phyloP scores from a whole-genome alignment of 2,329 filamentous ascomycete species.

The Neospermospora avenae region DNA sequence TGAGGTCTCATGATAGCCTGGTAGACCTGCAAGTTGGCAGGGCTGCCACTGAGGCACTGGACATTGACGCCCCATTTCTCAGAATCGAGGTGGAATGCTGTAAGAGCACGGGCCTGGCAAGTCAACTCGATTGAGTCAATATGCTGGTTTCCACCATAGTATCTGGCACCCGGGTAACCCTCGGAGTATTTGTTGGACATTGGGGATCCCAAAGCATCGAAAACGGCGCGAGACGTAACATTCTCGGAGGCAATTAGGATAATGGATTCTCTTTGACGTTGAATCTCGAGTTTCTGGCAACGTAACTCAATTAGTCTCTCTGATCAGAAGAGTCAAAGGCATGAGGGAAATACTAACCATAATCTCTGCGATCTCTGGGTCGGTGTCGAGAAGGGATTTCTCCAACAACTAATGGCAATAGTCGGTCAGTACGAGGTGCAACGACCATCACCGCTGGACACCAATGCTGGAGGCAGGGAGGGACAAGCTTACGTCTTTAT shows the following conservation, averaged over 20 bases:
- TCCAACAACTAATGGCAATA: constrained; percentile 75
- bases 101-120: constrained; percentile 90
- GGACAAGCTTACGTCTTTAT: constrained; percentile 12
- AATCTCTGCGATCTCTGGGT: constrained; percentile 92
- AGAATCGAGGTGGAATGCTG: constrained; percentile 82
- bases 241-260: constrained; percentile 99
- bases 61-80: constrained; percentile 99
- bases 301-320: neutral
- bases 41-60: constrained; percentile 87
- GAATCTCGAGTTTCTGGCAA: constrained; percentile 77
- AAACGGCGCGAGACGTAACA: constrained; percentile 96
- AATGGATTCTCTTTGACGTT: constrained; percentile 97
- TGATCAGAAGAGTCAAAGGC: neutral
- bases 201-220: constrained; percentile 90
- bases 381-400: constrained; percentile 85
- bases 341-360: constrained; percentile 65
- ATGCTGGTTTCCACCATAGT: constrained; percentile 99
- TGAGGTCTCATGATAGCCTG: constrained; percentile 95
- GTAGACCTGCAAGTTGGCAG: constrained; percentile 97
- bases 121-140: constrained; percentile 95
- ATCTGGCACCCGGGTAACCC: constrained; percentile 95
- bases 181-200: constrained; percentile 99
- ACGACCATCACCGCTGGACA: neutral
- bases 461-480: neutral
- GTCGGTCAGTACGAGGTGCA: constrained; percentile 31